These are phyloP conservation scores for Zychaea mexicana DNA, from an alignment of 371 early-diverging fungal species.

Conservation along the genomic window DNA sequence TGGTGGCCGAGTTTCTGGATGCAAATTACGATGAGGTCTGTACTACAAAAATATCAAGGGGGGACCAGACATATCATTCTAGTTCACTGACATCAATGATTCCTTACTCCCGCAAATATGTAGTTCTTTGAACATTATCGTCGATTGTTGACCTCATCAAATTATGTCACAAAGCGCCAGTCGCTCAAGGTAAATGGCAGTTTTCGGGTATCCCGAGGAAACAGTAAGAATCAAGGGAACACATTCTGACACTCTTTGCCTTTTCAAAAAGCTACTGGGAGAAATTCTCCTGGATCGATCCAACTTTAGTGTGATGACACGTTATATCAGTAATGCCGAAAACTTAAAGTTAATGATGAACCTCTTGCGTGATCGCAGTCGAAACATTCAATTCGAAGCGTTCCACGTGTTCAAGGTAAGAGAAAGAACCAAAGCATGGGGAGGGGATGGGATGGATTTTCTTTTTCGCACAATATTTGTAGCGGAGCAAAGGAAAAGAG, in stretches of 20 bases:
- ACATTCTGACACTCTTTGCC: background rate
- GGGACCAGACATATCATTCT: no score
- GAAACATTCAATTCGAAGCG: conserved; percentile 98
- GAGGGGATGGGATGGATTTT: background rate
- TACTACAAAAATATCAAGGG: background rate
- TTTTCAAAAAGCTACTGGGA: conserved; percentile 76
- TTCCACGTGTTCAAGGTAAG: conserved; percentile 97
- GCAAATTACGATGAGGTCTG: conserved; percentile 83
- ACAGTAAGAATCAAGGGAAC: background rate
- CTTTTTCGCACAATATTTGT: background rate
- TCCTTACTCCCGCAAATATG: background rate
- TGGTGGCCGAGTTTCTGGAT: conserved; percentile 90
- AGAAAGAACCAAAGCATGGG: background rate
- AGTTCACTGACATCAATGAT: background rate
- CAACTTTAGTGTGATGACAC: conserved; percentile 94
- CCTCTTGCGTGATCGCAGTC: conserved; percentile 88
- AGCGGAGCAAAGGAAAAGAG: no score
- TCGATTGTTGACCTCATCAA: conserved; percentile 80
- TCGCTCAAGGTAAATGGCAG: conserved; percentile 84
- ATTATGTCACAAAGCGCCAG: conserved; percentile 97
- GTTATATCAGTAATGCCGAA: conserved; percentile 89
- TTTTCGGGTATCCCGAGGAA: background rate
- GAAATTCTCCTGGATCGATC: conserved; percentile 95
- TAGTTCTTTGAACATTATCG: conserved; percentile 93
- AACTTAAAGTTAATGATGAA: conserved; percentile 98